A percentile compares a stretch with the other conserved stretches of the same genome.
Conservation (phyloP, 2,329 filamentous ascomycete species). For the Hypoxylon sp. region DNA sequence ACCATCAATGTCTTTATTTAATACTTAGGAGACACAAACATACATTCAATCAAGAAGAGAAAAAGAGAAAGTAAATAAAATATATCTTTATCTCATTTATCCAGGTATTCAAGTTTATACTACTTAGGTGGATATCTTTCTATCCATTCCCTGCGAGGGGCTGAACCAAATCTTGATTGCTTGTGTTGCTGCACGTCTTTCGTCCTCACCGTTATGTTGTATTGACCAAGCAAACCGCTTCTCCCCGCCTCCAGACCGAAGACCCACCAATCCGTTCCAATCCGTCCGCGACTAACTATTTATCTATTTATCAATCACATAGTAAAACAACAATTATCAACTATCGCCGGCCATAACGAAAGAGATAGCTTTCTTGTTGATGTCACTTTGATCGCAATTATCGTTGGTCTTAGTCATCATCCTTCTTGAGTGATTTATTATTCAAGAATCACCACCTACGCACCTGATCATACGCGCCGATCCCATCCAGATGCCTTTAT, state of each 20-base stretch:
- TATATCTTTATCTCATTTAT: neutral
- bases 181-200: slow-evolving; percentile 35
- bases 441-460: slow-evolving; percentile 19
- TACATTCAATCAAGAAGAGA: slow-evolving; percentile 26
- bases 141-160: slow-evolving; percentile 14
- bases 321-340: slow-evolving; percentile 29
- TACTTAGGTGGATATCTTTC: slow-evolving; percentile 23
- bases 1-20: slow-evolving; percentile 10
- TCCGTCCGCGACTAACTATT: slow-evolving; percentile 23
- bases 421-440: slow-evolving; percentile 43
- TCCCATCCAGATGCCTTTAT: slow-evolving; percentile 43
- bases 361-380: slow-evolving; percentile 26
- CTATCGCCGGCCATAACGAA: slow-evolving; percentile 23
- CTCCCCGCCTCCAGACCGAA: slow-evolving; percentile 16
- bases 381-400: slow-evolving; percentile 38
- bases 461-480: slow-evolving; percentile 39
- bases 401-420: slow-evolving; percentile 43
- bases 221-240: slow-evolving; percentile 33
- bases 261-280: slow-evolving; percentile 34
- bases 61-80: neutral
- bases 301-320: slow-evolving; percentile 42
- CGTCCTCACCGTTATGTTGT: slow-evolving; percentile 24
- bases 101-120: slow-evolving; percentile 24
- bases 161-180: slow-evolving; percentile 37
- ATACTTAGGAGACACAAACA: slow-evolving; percentile 8